These are phyloP conservation scores for Trematosphaeria pertusa DNA, from an alignment of 2,329 filamentous ascomycete species.

Conservation along the genomic window DNA sequence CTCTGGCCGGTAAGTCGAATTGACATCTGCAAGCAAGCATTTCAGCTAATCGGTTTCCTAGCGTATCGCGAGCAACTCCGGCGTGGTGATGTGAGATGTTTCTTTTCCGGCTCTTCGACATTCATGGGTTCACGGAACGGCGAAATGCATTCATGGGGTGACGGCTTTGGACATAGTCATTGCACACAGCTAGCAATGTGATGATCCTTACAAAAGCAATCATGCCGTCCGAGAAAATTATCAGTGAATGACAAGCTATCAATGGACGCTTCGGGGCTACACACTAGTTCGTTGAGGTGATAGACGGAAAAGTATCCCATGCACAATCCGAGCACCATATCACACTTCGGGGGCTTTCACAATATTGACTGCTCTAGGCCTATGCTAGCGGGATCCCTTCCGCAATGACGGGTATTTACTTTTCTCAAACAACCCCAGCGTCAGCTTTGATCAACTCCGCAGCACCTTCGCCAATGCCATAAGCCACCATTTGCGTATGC, in stretches of 20 bases:
- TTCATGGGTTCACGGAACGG: conserved; percentile 49
- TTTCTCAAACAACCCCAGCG: too few relatives aligned
- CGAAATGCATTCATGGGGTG: conserved; percentile 50
- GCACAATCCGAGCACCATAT: background rate
- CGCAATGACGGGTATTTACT: too few relatives aligned
- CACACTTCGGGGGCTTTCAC: background rate
- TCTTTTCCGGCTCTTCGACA: conserved; percentile 49
- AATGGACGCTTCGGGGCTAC: too few relatives aligned
- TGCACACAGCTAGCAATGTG: conserved; percentile 45
- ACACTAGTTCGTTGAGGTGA: conserved; percentile 1
- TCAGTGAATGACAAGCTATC: too few relatives aligned
- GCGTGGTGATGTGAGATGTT: conserved; percentile 94
- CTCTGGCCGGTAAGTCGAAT: conserved; percentile 86
- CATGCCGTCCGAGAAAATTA: too few relatives aligned
- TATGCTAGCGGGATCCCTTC: too few relatives aligned
- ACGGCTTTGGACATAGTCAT: conserved; percentile 44
- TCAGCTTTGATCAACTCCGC: conserved; percentile 42
- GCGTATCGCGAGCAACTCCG: conserved; percentile 99
- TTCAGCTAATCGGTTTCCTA: conserved; percentile 51
- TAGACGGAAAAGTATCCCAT: background rate
- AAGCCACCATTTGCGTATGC: conserved; percentile 47
- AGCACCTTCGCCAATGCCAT: conserved; percentile 41
- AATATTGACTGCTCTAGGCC: background rate
- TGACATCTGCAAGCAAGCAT: background rate
- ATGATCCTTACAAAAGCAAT: conserved; percentile 43